Conservation (phyloP, 192 early-diverging fungal species). For the Rhizophagus prolifer region DNA sequence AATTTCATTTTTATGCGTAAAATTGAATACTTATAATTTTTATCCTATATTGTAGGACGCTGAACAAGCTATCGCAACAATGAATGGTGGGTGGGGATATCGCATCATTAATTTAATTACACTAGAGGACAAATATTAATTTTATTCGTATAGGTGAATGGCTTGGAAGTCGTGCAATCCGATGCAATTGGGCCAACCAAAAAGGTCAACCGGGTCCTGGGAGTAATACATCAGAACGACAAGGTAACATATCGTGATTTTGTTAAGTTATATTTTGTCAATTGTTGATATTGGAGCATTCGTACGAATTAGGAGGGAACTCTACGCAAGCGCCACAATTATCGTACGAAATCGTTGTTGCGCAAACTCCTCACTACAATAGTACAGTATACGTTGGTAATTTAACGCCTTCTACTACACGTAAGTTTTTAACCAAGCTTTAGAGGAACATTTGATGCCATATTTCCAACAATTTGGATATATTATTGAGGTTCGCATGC, state of each 20-base stretch:
- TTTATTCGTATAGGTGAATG: slow-evolving; percentile 45
- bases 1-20: background rate
- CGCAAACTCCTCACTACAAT: slow-evolving; percentile 78
- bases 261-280: background rate
- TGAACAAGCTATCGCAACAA: slow-evolving; percentile 77
- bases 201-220: slow-evolving; percentile 57
- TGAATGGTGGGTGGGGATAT: slow-evolving; percentile 65
- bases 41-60: slow-evolving; percentile 59
- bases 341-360: slow-evolving; percentile 68
- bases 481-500: slow-evolving; percentile 77
- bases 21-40: slow-evolving; percentile 2
- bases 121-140: background rate
- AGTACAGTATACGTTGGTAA: slow-evolving; percentile 92
- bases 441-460: slow-evolving; percentile 66
- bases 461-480: slow-evolving; percentile 79
- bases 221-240: slow-evolving; percentile 35
- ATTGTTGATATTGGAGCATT: background rate
- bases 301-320: slow-evolving; percentile 25
- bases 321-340: slow-evolving; percentile 49
- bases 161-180: slow-evolving; percentile 82
- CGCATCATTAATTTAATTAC: background rate
- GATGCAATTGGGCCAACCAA: slow-evolving; percentile 95
- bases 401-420: slow-evolving; percentile 74
- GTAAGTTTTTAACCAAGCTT: slow-evolving; percentile 38
- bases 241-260: slow-evolving; percentile 23